Base-by-base conservation (phyloP, 805 yeast species). In the Torulaspora indica region DNA sequence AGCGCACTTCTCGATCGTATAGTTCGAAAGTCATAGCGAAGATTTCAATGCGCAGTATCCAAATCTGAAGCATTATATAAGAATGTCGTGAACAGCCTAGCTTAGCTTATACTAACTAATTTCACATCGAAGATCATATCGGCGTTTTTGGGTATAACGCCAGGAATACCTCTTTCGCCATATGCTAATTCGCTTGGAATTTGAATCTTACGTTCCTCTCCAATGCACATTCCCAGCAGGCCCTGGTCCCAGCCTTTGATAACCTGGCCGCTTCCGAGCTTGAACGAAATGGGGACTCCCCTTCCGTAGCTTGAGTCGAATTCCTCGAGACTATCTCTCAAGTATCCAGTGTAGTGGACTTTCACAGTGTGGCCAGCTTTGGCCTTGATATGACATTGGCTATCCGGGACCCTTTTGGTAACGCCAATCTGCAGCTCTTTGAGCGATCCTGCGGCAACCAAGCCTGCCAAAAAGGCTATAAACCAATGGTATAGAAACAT, bases 221-320 rank as follows among this genome's bases (percentile, higher is more conserved):
- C 96, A 63, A 86, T 71, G 67, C 97, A 89, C 95, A 85, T 85
- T 27, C 83, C 80, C 30, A 71, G 55, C 40, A 88, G 68, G 33
- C 96, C 96, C 66, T 82, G 78, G 51, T 89, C 97, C 96, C 96
- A 89, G 47, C 97, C 96, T 48, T 73, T 60, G 59, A 89, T 89
- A 25, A 89, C 96, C 56, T 77, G 82, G 4, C 95, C 90, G 20
- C 66, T 63, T 33, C 96, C 97, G 42, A 90, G 68, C n/a, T 66
- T 66, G 66, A 89, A 89, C 33, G 73, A 62, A 48, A 89, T 71
- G 36, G 97, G 96, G 35, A 63, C 55, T 10, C 78, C 79, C 58
- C 95, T 76, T 17, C 63, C 59, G 45, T 73, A 66, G 1, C 95
- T 85, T 8, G 86, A 76, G 65, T 89, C 97, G 59, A 89, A 90